Evolutionary conservation across 768 basidiomycete species (phyloP), one percentile per base, ranked within the genome.

Genomic region (Roridomyces roridus): DNA sequence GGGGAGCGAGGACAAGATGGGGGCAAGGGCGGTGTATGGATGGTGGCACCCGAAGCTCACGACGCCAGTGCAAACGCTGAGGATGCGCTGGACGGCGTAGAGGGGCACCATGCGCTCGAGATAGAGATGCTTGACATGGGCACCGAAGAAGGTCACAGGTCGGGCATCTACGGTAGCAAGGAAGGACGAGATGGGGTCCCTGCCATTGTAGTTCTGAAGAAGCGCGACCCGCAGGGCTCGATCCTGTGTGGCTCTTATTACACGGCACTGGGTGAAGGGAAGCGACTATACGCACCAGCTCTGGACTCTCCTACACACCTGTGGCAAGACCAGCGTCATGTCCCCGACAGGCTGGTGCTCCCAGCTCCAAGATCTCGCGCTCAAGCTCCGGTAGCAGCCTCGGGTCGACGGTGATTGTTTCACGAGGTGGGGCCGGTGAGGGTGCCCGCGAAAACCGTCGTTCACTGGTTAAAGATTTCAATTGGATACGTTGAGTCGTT

Each of bases 41-140:
- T 53, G 34, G 15, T 53, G 57, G 51, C 51, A 59, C 18, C 51
- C 76, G 24, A 80, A 67, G 42, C 70, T 70, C 29, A 66, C 60
- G 41, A 76, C 71, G 17, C 76, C 74, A 3, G 68, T 74, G 62
- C 79, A 80, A 18, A 68, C 66, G 15, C 60, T 56, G 14, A 79
- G 64, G 40, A 79, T 71, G n/a, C 53, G 63, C 36, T 44, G 46
- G 34, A 48, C 41, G 24, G 17, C 34, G 36, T 24, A 12, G 7
- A 46, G 59, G 63, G 15, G 74, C 72, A 48, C 72, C 57, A n/a
- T 31, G 24, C 26, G 65, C 58, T n/a, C n/a, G n/a, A n/a, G n/a
- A n/a, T n/a, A n/a, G n/a, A n/a, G n/a, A n/a, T n/a, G n/a, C n/a
- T n/a, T n/a, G n/a, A n/a, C n/a, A n/a, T n/a, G n/a, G n/a, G n/a